A percentile compares a stretch with the other conserved stretches of the same genome.
These are phyloP conservation scores for Leccinum imitatum DNA, from an alignment of 768 basidiomycete genomes.

Conservation along the genomic window DNA sequence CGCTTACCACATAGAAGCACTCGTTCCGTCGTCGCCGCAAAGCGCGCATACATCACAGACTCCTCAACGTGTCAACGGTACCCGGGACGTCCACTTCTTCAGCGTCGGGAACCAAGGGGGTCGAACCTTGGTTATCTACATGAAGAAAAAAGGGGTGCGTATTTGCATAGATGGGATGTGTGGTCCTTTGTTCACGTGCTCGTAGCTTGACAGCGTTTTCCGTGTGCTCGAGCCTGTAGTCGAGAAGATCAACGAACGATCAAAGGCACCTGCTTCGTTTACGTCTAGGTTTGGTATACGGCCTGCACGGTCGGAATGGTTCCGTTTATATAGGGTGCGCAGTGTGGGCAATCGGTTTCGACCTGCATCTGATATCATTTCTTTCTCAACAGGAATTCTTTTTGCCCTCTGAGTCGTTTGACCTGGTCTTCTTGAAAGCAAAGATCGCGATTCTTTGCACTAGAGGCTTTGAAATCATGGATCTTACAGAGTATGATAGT, in stretches of 20 bases:
- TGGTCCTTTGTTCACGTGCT: slow-evolving; percentile 1
- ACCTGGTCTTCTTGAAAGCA: slow-evolving; percentile 89
- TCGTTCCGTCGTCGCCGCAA: slow-evolving; percentile 84
- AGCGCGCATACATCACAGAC: slow-evolving; percentile 68
- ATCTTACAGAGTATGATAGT: slow-evolving; percentile 76
- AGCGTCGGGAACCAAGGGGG: slow-evolving; percentile 85
- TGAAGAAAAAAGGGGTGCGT: slow-evolving; percentile 88
- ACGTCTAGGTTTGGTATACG: slow-evolving; percentile 76
- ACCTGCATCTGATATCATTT: background rate
- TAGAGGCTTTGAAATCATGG: slow-evolving; percentile 98
- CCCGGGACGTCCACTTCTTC: slow-evolving; percentile 94
- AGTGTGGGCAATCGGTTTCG: background rate
- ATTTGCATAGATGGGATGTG: slow-evolving; percentile 6
- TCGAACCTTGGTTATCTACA: slow-evolving; percentile 89
- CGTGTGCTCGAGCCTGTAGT: slow-evolving; percentile 96
- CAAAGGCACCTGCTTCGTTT: slow-evolving; percentile 67
- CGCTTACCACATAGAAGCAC: slow-evolving; percentile 93
- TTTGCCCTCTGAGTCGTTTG: slow-evolving; percentile 87
- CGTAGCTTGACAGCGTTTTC: slow-evolving; percentile 85
- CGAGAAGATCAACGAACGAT: slow-evolving; percentile 80
- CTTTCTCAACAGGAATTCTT: slow-evolving; percentile 71
- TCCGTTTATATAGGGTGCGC: slow-evolving; percentile 78
- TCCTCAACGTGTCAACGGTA: slow-evolving; percentile 88
- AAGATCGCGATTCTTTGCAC: slow-evolving; percentile 92
- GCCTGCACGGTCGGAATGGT: slow-evolving; percentile 88